These are phyloP conservation scores for Fusarium coffeatum DNA, from an alignment of 2,329 filamentous ascomycete genomes.

Conservation along the genomic window DNA sequence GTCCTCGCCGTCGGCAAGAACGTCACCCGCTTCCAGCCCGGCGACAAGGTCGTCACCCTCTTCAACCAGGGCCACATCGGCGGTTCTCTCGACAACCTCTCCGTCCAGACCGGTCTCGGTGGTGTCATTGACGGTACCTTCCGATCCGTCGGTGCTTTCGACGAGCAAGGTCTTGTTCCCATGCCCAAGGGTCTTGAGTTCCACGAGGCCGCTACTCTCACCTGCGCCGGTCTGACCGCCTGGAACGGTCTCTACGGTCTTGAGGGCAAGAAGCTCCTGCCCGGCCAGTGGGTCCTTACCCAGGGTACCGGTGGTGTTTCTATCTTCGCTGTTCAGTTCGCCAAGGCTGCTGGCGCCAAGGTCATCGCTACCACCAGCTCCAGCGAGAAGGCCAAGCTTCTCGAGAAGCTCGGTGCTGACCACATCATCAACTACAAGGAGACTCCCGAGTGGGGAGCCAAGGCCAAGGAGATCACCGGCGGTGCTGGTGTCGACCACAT, in stretches of 20 bases:
- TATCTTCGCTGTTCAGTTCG: conserved; percentile 72
- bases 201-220: conserved; percentile 66
- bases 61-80: conserved; percentile 68
- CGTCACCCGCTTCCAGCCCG: conserved; percentile 61
- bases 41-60: conserved; percentile 68
- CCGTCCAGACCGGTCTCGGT: conserved; percentile 69
- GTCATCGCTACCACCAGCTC: conserved; percentile 63
- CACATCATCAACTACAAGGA: conserved; percentile 64
- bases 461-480: conserved; percentile 56
- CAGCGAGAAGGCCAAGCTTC: conserved; percentile 56
- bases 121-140: conserved; percentile 75
- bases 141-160: conserved; percentile 74
- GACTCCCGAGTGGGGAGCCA: conserved; percentile 58
- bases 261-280: conserved; percentile 57
- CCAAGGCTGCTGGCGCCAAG: conserved; percentile 60
- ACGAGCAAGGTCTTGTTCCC: conserved; percentile 74
- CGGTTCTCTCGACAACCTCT: conserved; percentile 53
- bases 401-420: conserved; percentile 61
- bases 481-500: conserved; percentile 61
- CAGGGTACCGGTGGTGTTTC: conserved; percentile 79
- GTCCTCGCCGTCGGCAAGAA: conserved; percentile 63
- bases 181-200: conserved; percentile 67
- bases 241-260: conserved; percentile 75
- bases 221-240: conserved; percentile 71
- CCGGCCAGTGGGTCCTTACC: conserved; percentile 70